Evolutionary conservation across 768 basidiomycete genomes (phyloP).

Genomic region (Dictyophora rubrovolvata): DNA sequence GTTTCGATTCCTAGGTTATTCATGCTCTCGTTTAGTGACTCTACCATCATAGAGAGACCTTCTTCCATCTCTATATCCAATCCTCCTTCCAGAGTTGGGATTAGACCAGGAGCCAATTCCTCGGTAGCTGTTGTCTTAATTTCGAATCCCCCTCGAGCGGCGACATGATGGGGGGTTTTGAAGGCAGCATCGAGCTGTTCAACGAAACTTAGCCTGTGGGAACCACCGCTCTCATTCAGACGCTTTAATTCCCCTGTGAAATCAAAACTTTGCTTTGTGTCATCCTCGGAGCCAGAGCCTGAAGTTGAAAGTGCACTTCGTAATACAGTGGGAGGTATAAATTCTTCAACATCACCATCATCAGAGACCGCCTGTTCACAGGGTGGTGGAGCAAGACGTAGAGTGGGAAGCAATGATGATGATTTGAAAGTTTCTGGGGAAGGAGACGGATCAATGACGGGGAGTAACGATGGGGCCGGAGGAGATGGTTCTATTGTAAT

Average conservation of each 20-base stretch:
- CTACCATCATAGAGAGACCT: conserved; percentile 1
- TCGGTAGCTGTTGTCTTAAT: conserved; percentile 22
- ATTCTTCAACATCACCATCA: conserved; percentile 30
- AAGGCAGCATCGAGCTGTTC: conserved; percentile 77
- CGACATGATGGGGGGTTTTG: conserved; percentile 58
- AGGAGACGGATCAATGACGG: conserved; percentile 2
- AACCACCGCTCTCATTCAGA: conserved; percentile 59
- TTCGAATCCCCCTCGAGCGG: conserved; percentile 19
- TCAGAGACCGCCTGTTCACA: conserved; percentile 26
- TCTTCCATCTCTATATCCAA: conserved; percentile 1
- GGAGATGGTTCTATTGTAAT: conserved; percentile 2
- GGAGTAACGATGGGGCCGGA: conserved; percentile 3
- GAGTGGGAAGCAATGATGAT: conserved; percentile 28
- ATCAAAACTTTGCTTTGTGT: conserved; percentile 74
- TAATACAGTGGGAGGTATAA: conserved; percentile 29
- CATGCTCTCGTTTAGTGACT: neutral
- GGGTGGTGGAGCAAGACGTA: neutral
- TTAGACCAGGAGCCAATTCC: neutral
- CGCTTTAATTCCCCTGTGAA: conserved; percentile 70
- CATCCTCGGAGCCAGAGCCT: conserved; percentile 41
- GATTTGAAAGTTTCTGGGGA: conserved; percentile 14
- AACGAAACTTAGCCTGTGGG: conserved; percentile 65
- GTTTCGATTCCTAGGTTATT: neutral
- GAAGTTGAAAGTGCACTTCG: neutral
- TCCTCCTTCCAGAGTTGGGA: neutral